Conservation (phyloP, 345 rosid genomes). For the Psidium guajava region DNA sequence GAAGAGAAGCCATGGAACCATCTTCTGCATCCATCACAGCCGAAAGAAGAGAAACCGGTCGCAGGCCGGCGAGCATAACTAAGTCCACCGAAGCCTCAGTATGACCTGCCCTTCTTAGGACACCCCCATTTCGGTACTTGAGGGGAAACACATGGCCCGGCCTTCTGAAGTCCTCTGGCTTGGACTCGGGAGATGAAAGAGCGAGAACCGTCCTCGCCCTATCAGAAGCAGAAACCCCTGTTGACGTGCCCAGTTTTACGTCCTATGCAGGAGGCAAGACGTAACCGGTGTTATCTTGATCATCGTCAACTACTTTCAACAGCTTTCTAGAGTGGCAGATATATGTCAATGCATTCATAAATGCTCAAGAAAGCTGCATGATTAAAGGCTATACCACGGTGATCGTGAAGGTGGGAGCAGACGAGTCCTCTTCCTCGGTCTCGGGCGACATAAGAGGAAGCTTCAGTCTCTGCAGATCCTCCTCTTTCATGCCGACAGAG, state of each 20-base stretch:
- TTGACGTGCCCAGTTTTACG: conserved; percentile 49
- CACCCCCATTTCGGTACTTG: conserved; percentile 80
- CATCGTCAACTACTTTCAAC: background rate
- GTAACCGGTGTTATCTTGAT: background rate
- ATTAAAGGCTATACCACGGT: conserved; percentile 35
- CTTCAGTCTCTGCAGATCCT: conserved; percentile 61
- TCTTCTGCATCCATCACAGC: conserved; percentile 55
- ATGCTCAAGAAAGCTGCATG: no score
- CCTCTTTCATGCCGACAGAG: conserved; percentile 70
- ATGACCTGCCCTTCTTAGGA: conserved; percentile 75
- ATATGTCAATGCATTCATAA: background rate
- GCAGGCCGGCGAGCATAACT: conserved; percentile 44
- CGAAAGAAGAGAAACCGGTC: conserved; percentile 63
- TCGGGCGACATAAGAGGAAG: conserved; percentile 83
- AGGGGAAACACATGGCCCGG: conserved; percentile 94
- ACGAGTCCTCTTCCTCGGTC: conserved; percentile 61
- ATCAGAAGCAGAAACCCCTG: conserved; percentile 73
- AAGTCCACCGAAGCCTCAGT: conserved; percentile 86
- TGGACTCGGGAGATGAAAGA: conserved; percentile 48
- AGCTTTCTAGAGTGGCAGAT: background rate
- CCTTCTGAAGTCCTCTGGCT: conserved; percentile 61
- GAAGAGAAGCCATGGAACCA: conserved; percentile 56
- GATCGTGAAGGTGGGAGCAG: conserved; percentile 79
- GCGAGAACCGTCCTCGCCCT: conserved; percentile 64
- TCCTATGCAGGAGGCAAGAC: conserved; percentile 25